A percentile compares a stretch with the other conserved stretches of the same genome.
Evolutionary conservation across 768 basidiomycete genomes (phyloP).

Genomic region (Tubosaeta sp.): DNA sequence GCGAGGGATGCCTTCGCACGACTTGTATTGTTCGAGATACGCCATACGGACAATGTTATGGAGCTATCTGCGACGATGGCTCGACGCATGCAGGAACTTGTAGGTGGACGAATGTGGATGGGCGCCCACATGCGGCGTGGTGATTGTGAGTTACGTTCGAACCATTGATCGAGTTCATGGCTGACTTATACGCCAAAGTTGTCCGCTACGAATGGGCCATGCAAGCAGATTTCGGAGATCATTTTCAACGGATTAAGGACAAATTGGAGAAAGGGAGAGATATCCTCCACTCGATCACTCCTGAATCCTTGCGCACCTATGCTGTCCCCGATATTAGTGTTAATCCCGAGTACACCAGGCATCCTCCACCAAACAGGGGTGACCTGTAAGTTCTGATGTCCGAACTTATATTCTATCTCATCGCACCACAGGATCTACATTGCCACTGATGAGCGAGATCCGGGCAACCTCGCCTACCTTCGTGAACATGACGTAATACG

Average conservation of each 20-base stretch:
- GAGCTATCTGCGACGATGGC: slow-evolving; percentile 31
- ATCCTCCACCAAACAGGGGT: slow-evolving; percentile 14
- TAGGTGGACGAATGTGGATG: slow-evolving; percentile 37
- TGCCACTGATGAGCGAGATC: slow-evolving; percentile 41
- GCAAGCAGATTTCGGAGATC: slow-evolving; percentile 32
- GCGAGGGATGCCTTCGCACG: slow-evolving; percentile 31
- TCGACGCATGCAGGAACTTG: slow-evolving; percentile 27
- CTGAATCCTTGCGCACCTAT: slow-evolving; percentile 17
- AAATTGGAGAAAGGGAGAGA: slow-evolving; percentile 20
- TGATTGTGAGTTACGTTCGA: slow-evolving; percentile 31
- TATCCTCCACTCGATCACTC: slow-evolving; percentile 14
- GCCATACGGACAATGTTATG: slow-evolving; percentile 25
- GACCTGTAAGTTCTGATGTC: slow-evolving; percentile 17
- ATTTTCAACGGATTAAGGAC: slow-evolving; percentile 33
- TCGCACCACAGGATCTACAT: slow-evolving; percentile 28
- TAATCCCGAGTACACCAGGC: slow-evolving; percentile 15
- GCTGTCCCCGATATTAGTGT: slow-evolving; percentile 17
- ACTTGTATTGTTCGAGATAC: slow-evolving; percentile 30
- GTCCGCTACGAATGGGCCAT: slow-evolving; percentile 34
- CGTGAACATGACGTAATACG: slow-evolving; percentile 34
- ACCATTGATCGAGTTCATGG: too few relatives aligned
- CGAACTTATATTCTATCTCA: slow-evolving; percentile 4
- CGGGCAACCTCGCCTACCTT: slow-evolving; percentile 32
- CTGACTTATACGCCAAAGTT: slow-evolving; percentile 15
- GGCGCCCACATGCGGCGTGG: slow-evolving; percentile 42